Evolutionary conservation across 2,329 filamentous ascomycete species (phyloP).

Genomic region (Neopestalotiopsis sp.): DNA sequence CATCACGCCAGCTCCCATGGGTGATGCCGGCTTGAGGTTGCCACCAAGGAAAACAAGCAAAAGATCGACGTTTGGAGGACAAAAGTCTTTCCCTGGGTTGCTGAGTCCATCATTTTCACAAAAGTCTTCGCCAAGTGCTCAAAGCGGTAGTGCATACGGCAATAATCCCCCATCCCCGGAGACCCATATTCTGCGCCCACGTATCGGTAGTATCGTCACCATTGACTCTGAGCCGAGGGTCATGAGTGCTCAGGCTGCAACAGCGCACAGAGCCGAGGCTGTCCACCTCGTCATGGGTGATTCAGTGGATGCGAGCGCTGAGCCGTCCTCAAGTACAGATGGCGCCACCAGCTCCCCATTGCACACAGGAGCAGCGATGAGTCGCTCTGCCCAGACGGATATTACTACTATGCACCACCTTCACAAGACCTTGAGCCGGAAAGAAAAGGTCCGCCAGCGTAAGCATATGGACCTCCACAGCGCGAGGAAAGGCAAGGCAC

Average conservation of each 20-base stretch:
- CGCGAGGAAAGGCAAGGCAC: background rate
- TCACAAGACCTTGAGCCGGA: conserved; percentile 24
- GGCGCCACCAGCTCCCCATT: conserved; percentile 3
- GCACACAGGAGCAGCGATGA: background rate
- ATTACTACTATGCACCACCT: conserved; percentile 14
- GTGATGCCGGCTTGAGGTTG: background rate
- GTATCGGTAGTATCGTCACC: conserved; percentile 41
- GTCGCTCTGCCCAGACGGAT: conserved; percentile 23
- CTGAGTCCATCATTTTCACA: background rate
- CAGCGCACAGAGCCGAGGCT: conserved; percentile 34
- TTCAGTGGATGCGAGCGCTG: background rate
- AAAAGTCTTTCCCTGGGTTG: background rate
- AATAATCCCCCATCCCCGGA: background rate
- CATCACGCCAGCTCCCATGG: background rate
- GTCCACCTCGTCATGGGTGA: background rate
- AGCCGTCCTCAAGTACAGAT: background rate
- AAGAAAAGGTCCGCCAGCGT: conserved; percentile 29
- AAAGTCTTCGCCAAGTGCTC: background rate
- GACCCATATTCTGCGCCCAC: conserved; percentile 27
- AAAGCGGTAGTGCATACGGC: background rate
- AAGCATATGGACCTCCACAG: conserved; percentile 29
- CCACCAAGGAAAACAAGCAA: background rate
- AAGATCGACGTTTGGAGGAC: background rate
- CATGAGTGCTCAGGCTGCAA: conserved; percentile 39
- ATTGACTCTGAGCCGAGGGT: conserved; percentile 39